A percentile compares a stretch with the other conserved stretches of the same genome.
These are phyloP conservation scores for Tympanopsis confertula DNA, from an alignment of 2,329 filamentous ascomycete species.

Conservation along the genomic window DNA sequence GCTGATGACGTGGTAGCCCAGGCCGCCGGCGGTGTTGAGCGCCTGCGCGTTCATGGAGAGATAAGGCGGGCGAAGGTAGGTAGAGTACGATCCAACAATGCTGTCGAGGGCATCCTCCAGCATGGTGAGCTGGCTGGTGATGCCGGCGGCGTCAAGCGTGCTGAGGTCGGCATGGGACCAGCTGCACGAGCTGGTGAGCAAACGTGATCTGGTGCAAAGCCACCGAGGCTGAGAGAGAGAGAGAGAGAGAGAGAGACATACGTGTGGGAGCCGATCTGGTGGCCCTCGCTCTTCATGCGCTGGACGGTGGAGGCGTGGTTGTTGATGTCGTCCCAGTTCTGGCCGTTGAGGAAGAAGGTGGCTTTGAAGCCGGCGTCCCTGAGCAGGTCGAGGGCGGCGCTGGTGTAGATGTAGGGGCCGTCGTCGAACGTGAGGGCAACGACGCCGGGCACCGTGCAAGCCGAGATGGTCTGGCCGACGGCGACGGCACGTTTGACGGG, in stretches of 20 bases:
- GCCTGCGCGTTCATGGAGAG: slow-evolving; percentile 20
- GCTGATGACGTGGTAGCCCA: slow-evolving; percentile 35
- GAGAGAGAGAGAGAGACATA: slow-evolving; percentile 7
- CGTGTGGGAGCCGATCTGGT: slow-evolving; percentile 37
- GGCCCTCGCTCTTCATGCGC: slow-evolving; percentile 24
- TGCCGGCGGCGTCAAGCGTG: slow-evolving; percentile 19
- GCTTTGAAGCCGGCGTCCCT: slow-evolving; percentile 5
- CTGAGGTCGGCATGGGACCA: slow-evolving; percentile 35
- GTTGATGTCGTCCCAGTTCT: slow-evolving; percentile 29
- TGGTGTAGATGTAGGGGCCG: slow-evolving; percentile 11
- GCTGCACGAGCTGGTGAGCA: no score
- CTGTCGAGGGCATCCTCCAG: slow-evolving; percentile 32
- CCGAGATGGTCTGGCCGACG: slow-evolving; percentile 4
- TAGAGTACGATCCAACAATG: slow-evolving; percentile 34
- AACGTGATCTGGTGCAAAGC: no score
- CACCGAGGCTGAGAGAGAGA: no score
- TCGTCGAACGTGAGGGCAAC: slow-evolving; percentile 14
- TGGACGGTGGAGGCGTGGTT: slow-evolving; percentile 12
- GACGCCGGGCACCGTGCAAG: slow-evolving; percentile 7
- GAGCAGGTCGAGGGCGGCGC: slow-evolving; percentile 8
- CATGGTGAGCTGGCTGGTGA: slow-evolving; percentile 27
- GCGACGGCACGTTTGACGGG: slow-evolving; percentile 1
- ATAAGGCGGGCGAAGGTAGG: slow-evolving; percentile 40
- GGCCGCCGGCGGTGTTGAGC: slow-evolving; percentile 19
- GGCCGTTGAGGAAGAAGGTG: slow-evolving; percentile 20